These are phyloP conservation scores for Phialophora macrospora DNA, from an alignment of 2,329 filamentous ascomycete species.

Conservation along the genomic window DNA sequence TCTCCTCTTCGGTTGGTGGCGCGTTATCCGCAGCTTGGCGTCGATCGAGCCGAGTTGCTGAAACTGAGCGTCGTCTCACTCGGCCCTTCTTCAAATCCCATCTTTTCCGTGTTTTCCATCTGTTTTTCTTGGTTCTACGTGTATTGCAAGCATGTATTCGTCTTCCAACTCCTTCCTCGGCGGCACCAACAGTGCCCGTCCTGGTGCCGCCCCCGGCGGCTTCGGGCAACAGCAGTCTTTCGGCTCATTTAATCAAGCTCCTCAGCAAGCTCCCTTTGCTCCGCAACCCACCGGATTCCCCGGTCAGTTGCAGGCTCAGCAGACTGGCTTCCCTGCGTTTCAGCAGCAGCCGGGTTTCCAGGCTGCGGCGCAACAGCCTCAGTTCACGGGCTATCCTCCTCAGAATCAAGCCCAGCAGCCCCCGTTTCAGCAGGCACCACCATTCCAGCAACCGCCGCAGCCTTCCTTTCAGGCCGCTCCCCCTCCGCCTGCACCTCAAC, in stretches of 20 bases:
- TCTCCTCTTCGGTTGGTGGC: too few species aligned
- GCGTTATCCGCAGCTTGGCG: too few species aligned
- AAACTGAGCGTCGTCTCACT: slow-evolving; percentile 28
- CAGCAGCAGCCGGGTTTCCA: slow-evolving; percentile 55
- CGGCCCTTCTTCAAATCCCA: slow-evolving; percentile 18
- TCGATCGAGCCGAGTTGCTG: slow-evolving; percentile 1
- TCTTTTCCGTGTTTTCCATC: slow-evolving; percentile 38
- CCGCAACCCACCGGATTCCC: slow-evolving; percentile 62
- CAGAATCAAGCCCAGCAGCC: slow-evolving; percentile 57
- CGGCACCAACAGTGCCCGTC: slow-evolving; percentile 74
- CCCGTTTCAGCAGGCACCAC: slow-evolving; percentile 62
- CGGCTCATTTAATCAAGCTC: slow-evolving; percentile 56
- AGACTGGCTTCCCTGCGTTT: slow-evolving; percentile 65
- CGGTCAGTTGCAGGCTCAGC: slow-evolving; percentile 66
- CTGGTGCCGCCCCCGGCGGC: slow-evolving; percentile 68
- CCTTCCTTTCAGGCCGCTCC: slow-evolving; percentile 51
- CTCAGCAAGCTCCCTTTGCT: slow-evolving; percentile 62
- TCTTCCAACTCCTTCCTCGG: slow-evolving; percentile 85
- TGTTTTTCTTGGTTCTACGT: slow-evolving; percentile 34
- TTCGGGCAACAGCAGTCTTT: slow-evolving; percentile 62
- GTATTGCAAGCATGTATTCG: slow-evolving; percentile 73
- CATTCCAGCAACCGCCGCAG: slow-evolving; percentile 68
- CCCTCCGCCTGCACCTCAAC: slow-evolving; percentile 45
- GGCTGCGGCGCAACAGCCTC: slow-evolving; percentile 60
- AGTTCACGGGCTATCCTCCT: slow-evolving; percentile 63